Conservation (phyloP, 2,329 filamentous ascomycete species). For the Dactylellina haptotyla region DNA sequence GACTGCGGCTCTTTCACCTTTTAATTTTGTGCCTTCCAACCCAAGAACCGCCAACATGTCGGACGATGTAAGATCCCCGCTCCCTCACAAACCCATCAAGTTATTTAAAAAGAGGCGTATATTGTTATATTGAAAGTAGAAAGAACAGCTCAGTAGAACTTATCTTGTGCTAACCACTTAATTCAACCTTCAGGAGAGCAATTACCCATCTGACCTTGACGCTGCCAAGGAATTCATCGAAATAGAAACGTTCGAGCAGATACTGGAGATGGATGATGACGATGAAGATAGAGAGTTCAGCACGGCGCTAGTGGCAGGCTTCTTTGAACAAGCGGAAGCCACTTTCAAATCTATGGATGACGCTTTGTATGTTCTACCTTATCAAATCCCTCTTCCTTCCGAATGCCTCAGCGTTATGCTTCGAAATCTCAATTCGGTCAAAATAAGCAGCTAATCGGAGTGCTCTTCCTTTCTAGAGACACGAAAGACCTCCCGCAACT, state of each 20-base stretch:
- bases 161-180: neutral
- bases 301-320: slow-evolving; percentile 85
- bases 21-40: neutral
- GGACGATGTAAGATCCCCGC: slow-evolving; percentile 28
- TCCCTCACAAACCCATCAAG: neutral
- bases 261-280: slow-evolving; percentile 97
- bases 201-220: slow-evolving; percentile 21
- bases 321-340: slow-evolving; percentile 87
- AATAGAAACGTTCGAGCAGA: slow-evolving; percentile 84
- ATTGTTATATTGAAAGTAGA: too few species aligned
- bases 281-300: slow-evolving; percentile 87
- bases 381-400: neutral
- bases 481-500: slow-evolving; percentile 76
- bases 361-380: slow-evolving; percentile 74
- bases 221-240: slow-evolving; percentile 81
- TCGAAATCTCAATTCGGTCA: neutral
- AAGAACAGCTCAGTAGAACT: too few species aligned
- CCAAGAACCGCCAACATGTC: slow-evolving; percentile 28
- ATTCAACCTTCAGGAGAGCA: neutral
- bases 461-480: slow-evolving; percentile 65
- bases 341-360: slow-evolving; percentile 87
- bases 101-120: too few species aligned
- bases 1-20: too few species aligned
- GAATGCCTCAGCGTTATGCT: neutral
- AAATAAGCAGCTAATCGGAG: slow-evolving; percentile 28